Evolutionary conservation across 371 early-diverging fungal species (phyloP), one percentile per base, ranked within the genome.

Genomic region (Haplosporangium sp.): DNA sequence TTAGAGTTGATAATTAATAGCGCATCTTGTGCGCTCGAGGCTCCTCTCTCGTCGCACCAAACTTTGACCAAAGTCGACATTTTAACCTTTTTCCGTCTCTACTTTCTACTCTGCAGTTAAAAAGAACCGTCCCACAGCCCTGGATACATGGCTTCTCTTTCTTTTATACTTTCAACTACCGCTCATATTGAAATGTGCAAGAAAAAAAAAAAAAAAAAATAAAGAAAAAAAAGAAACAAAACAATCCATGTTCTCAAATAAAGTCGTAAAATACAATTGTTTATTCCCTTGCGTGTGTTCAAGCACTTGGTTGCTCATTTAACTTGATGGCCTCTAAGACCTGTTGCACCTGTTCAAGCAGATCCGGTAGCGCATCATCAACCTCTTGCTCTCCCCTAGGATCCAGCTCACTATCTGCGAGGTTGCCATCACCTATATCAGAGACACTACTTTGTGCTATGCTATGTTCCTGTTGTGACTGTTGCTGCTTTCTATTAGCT

Each of bases 241-340:
- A 42, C 44, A 42, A 42, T 42, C 44, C 44, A 27, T 27, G 27
- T 27, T 27, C 27, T 27, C 27, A 27, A 27, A 27, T 27, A 27
- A 27, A 27, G 27, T 27, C 27, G 44, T 50, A 50, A 50, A 50
- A 7, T 50, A 50, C 50, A 50, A 27, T 27, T 50, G 50, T 65
- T 65, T 42, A 53, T 55, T 34, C 19, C 44, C n/a, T 50, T 62
- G 27, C 27, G 27, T 27, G 27, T 27, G 10, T 62, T 61, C 53
- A 61, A 34, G 55, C 42, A 4, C 35, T 61, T 52, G 63, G 20
- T 8, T 69, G 44, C 69, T 79, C 79, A 42, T 79, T 79, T 27
- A 79, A 67, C 59, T 79, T 79, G 67, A 79, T 79, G 20, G 79
- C 71, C 52, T 79, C 61, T 11, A 79, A 63, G 0, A 79, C 79